A percentile compares a stretch with the other conserved stretches of the same genome.
Conservation (phyloP, 2,329 filamentous ascomycete species). For the Colletotrichum neosansevieriae region DNA sequence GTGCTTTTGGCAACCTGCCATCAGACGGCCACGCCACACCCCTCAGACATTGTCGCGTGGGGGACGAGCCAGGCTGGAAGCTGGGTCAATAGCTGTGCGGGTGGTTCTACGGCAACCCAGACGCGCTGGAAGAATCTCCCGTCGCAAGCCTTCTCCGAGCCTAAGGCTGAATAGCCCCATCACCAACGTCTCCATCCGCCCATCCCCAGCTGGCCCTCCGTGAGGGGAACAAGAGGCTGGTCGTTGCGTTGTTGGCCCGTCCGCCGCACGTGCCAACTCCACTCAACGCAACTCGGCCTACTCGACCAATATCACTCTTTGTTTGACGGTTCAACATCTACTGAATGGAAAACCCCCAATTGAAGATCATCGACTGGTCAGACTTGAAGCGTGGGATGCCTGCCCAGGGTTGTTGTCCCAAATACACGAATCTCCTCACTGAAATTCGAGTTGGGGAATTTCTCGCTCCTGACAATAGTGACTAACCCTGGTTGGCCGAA, state of each 20-base stretch:
- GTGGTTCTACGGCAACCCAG: not conserved
- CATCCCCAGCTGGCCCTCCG: conserved; percentile 9
- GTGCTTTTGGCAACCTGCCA: conserved; percentile 24
- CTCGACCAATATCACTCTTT: not conserved
- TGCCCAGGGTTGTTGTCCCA: conserved; percentile 8
- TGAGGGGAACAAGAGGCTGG: conserved; percentile 21
- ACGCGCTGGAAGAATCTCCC: conserved; percentile 16
- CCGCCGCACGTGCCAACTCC: conserved; percentile 24
- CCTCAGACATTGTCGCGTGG: conserved; percentile 34
- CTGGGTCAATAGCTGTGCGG: conserved; percentile 22
- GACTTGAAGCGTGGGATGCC: conserved; percentile 27
- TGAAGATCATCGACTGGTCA: not conserved
- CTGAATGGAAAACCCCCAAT: not conserved
- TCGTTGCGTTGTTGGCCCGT: conserved; percentile 15
- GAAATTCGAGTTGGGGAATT: conserved; percentile 18
- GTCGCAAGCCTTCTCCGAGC: conserved; percentile 11
- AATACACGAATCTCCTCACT: conserved; percentile 9
- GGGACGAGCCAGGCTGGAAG: conserved; percentile 21
- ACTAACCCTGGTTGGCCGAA: conserved; percentile 29
- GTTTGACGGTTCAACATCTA: not conserved
- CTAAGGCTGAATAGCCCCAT: conserved; percentile 38
- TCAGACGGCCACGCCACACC: conserved; percentile 29
- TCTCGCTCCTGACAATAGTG: not conserved
- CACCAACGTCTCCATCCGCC: conserved; percentile 13
- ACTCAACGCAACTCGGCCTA: conserved; percentile 6